Evolutionary conservation across 2,329 filamentous ascomycete genomes (phyloP).

Genomic region (Corynespora cassiicola): DNA sequence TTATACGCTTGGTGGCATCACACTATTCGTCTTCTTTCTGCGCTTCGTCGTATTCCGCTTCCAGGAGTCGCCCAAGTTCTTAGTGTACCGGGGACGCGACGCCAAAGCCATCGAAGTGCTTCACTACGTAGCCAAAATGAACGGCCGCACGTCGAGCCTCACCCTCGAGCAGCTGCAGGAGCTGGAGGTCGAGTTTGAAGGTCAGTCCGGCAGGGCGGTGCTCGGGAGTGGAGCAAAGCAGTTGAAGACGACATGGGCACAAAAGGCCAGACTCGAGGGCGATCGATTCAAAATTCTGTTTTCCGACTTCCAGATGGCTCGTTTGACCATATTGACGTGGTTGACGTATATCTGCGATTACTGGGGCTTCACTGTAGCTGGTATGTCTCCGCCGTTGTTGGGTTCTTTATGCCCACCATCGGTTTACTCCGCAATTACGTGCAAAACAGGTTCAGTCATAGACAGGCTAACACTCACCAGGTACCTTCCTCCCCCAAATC

Average conservation of each 20-base stretch:
- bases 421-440: background rate
- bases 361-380: slow-evolving; percentile 57
- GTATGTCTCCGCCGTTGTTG: slow-evolving; percentile 26
- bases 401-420: background rate
- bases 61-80: slow-evolving; percentile 66
- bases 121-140: slow-evolving; percentile 52
- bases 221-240: slow-evolving; percentile 41
- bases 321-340: slow-evolving; percentile 57
- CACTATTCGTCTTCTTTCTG: slow-evolving; percentile 55
- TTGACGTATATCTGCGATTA: slow-evolving; percentile 60
- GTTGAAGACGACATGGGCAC: slow-evolving; percentile 30
- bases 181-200: slow-evolving; percentile 39
- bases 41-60: slow-evolving; percentile 63
- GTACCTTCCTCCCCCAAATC: slow-evolving; percentile 58
- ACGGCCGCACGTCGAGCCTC: slow-evolving; percentile 43
- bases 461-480: slow-evolving; percentile 34
- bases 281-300: slow-evolving; percentile 55
- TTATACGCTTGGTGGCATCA: slow-evolving; percentile 49
- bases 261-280: slow-evolving; percentile 49
- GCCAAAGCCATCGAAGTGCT: slow-evolving; percentile 57
- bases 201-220: slow-evolving; percentile 26
- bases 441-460: no score
- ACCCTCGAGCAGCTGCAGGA: slow-evolving; percentile 44
- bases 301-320: slow-evolving; percentile 47
- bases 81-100: slow-evolving; percentile 61